phyloP scores from a whole-genome alignment of 2,329 filamentous ascomycete species.

The Fusarium falciforme region DNA sequence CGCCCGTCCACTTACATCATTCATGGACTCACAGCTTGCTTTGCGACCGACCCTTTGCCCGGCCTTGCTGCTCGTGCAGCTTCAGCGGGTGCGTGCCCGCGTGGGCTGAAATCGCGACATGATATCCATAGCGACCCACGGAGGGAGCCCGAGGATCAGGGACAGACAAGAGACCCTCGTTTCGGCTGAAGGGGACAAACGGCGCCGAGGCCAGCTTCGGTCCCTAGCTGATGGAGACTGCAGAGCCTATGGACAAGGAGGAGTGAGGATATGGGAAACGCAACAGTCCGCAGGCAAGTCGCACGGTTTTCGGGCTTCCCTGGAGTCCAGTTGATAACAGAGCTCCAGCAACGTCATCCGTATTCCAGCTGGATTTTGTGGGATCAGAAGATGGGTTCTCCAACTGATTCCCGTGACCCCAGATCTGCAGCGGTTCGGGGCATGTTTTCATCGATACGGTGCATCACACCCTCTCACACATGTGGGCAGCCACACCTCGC shows the following conservation, averaged over 20 bases:
- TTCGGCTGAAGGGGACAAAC: conserved; percentile 11
- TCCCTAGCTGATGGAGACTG: neutral
- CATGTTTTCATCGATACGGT: conserved; percentile 22
- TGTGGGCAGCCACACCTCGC: conserved; percentile 27
- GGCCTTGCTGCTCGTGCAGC: conserved; percentile 22
- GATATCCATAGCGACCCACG: conserved; percentile 17
- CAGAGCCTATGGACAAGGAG: neutral
- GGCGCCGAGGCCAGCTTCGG: conserved; percentile 15
- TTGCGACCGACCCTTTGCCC: conserved; percentile 16
- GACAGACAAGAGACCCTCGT: conserved; percentile 5
- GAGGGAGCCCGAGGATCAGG: conserved; percentile 21
- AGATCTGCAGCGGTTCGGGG: conserved; percentile 12
- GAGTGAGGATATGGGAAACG: neutral
- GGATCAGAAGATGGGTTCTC: neutral
- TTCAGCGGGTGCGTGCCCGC: conserved; percentile 19
- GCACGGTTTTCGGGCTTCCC: neutral
- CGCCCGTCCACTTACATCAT: conserved; percentile 45
- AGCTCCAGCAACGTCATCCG: neutral
- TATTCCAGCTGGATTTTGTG: neutral
- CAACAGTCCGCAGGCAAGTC: neutral
- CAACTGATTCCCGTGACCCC: conserved; percentile 3
- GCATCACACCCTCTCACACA: conserved; percentile 32
- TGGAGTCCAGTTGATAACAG: neutral
- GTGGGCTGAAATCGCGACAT: conserved; percentile 20
- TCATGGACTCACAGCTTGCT: conserved; percentile 37